Evolutionary conservation across 305 asterid species (phyloP), one percentile per base, ranked within the genome.

Genomic region (Coffea humblotiana): DNA sequence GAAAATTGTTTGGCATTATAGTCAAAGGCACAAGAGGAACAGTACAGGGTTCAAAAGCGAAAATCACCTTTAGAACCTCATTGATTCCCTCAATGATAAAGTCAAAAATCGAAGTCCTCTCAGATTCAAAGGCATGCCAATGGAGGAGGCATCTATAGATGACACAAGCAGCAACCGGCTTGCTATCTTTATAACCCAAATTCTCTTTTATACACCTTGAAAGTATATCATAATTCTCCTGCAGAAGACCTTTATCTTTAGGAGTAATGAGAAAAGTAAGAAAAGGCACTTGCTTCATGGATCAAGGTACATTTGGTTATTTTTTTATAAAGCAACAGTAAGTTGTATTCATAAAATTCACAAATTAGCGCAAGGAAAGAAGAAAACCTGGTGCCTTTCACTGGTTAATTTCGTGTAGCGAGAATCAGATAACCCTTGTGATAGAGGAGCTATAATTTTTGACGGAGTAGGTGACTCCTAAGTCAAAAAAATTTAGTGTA

Each of bases 401-500:
- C 83, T 77, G 68, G 90, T 92, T 65, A 91, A 87, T 87, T 90
- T 96, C 72, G 92, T 85, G 82, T 96, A 90, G 75, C 97, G 95
- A 49, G 97, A 88, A 86, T 92, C 97, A 71, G 99, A 90, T 83
- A 90, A 89, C 70, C 96, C 97, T 82, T 89, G 97, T 29, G 95
- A 82, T 25, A 87, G 80, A 35, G 96, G 95, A 56, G 88, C 86
- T 68, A 96, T 85, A 58, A 80, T 82, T 92, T 96, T 96, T 84
- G 98, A 90, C 49, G 99, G 98, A 75, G 98, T 92, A 64, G 99
- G 98, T 71, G 99, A 90, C 84, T 96, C 99, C 99, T 96, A 89
- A 58, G 86, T 73, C 77, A 80, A 82, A 78, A 84, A 80, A 81
- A 54, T 37, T 84, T n/a, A 54, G 49, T 21, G 25, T 74, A 49